Base-by-base conservation (phyloP, 202 grass and related monocot species). In the Zizania palustris region DNA sequence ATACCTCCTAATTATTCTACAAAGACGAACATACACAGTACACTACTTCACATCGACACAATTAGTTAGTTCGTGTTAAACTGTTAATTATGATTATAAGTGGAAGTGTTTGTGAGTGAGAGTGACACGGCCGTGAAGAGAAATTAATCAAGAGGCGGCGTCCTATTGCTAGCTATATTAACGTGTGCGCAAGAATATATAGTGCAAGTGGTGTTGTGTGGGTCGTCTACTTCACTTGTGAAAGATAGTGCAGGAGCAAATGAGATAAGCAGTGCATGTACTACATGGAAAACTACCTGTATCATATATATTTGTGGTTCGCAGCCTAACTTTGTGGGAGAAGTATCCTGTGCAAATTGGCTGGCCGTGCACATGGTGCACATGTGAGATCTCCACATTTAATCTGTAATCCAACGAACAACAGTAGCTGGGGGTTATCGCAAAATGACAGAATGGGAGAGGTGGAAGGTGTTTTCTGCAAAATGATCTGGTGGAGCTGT, bases 181-280 rank as follows among this genome's bases (percentile, higher is more conserved):
- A 51, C 28, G 28, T n/a, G 16, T 20, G 9, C 19, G n/a, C 38
- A 20, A 20, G 46, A 56, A 38, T n/a, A 4, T 63, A 22, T 13
- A 46, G 15, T 73, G 45, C 14, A 20, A 34, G 51, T 39, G 48
- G 6, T 42, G 55, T 10, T 11, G 6, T 68, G 22, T 16, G 1
- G 45, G 13, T 9, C 34, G 67, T 41, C n/a, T 21, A 71, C 34
- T 3, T 33, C 51, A 64, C 45, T 76, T 41, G 45, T 39, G 33
- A 28, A 64, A 65, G 60, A 28, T 76, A 65, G 60, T 45, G 46
- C 38, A 39, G 22, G 9, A 63, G 49, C 33, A 64, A 18, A 51
- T 51, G 21, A 15, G 11, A 76, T 39, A 63, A 19, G 19, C 6
- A 19, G 6, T 51, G 9, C n/a, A n/a, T 51, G 18, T 55, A 55